Conservation (phyloP, 2,329 filamentous ascomycete genomes). For the Rasamsonia emersonii region DNA sequence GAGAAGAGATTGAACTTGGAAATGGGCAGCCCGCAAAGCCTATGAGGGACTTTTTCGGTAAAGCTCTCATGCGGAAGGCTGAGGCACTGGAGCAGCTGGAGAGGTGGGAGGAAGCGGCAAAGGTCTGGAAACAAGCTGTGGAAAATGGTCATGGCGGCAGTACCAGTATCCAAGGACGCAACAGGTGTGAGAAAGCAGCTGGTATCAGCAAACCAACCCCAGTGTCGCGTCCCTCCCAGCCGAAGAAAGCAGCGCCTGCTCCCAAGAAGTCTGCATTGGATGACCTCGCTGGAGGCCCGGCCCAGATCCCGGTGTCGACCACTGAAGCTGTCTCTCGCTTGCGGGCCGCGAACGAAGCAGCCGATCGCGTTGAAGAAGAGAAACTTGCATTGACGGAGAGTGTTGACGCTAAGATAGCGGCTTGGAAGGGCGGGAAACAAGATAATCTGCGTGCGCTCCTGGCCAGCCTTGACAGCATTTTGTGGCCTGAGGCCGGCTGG, state of each 20-base stretch:
- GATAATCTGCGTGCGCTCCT: slow-evolving; percentile 86
- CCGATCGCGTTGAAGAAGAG: slow-evolving; percentile 81
- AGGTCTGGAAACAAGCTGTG: slow-evolving; percentile 73
- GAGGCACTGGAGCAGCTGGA: slow-evolving; percentile 95
- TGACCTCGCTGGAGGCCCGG: slow-evolving; percentile 26
- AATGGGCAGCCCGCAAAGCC: slow-evolving; percentile 61
- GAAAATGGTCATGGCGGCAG: slow-evolving; percentile 79
- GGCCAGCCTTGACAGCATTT: slow-evolving; percentile 74
- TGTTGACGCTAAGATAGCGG: slow-evolving; percentile 68
- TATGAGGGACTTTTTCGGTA: slow-evolving; percentile 89
- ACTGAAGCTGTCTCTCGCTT: slow-evolving; percentile 75
- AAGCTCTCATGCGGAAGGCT: slow-evolving; percentile 87
- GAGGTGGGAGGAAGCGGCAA: slow-evolving; percentile 76
- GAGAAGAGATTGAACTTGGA: slow-evolving; percentile 66
- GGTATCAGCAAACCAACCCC: slow-evolving; percentile 51
- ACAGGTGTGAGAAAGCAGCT: slow-evolving; percentile 81
- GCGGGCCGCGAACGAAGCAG: slow-evolving; percentile 74
- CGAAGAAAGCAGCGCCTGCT: slow-evolving; percentile 38
- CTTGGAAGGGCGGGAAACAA: slow-evolving; percentile 84
- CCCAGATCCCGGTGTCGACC: slow-evolving; percentile 37
- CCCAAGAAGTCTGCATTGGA: slow-evolving; percentile 24
- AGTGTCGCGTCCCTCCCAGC: slow-evolving; percentile 28
- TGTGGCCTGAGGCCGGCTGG: slow-evolving; percentile 91
- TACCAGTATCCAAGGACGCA: slow-evolving; percentile 73
- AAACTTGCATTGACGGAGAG: slow-evolving; percentile 81